Evolutionary conservation across 2,329 filamentous ascomycete species (phyloP), one percentile per base, ranked within the genome.

Genomic region (Emericellopsis cladophorae): DNA sequence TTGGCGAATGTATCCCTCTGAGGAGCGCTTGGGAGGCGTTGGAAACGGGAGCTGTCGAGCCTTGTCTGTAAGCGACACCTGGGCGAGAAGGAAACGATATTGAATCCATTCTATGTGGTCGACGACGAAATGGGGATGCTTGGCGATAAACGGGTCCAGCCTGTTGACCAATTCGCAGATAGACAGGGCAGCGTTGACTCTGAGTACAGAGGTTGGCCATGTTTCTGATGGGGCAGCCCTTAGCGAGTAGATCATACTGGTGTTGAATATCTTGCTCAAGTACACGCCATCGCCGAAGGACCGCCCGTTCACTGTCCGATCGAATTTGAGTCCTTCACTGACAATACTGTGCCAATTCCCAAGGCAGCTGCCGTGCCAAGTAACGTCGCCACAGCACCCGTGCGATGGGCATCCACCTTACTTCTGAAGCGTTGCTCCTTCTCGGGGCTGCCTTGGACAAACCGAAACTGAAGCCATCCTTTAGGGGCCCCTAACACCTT

Each of bases 341-440:
- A 95, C 77, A 50, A 95, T 95, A 50, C 81, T 84, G 58, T 95
- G 89, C 89, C 89, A 95, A 51, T 94, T 95, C 4, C 58, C 48
- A 4, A 94, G 47, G 0, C 63, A 56, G 51, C 85, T 93, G 6
- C 88, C 89, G 56, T 95, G 89, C 80, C 84, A 95, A 0, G 84
- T 86, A 51, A 58, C 0, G 85, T 90, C 0, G 84, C 4, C 9
- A 12, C 26, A 29, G 82, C 48, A 76, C 66, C 4, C 37, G 7
- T 10, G 18, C 16, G n/a, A 68, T 66, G 5, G 61, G 40, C 14
- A 44, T 23, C 12, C 3, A 92, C 67, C 12, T 79, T 76, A 18
- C 75, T 59, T 7, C 78, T 63, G 53, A 95, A 95, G 2, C 76
- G 70, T 29, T 80, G 67, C 54, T 95, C 89, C 52, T 89, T 93